phyloP scores from a whole-genome alignment of 805 yeast species.

The Ogataea methylovora region DNA sequence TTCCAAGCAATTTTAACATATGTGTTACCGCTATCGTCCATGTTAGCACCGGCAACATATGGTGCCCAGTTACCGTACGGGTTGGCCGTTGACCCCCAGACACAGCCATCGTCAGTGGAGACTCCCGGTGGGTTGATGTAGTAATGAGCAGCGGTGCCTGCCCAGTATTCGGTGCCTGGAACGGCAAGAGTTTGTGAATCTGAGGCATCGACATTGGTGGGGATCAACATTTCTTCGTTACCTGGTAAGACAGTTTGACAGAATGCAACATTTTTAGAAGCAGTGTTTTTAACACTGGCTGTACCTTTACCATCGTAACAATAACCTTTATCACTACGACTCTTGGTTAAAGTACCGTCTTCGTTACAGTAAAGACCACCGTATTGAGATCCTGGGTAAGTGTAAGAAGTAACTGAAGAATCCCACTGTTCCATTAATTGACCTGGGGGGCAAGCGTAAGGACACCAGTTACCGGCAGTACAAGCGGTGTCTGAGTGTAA shows the following conservation, averaged over 20 bases:
- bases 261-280: constrained; percentile 60
- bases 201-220: constrained; percentile 56
- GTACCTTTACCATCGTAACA: constrained; percentile 78
- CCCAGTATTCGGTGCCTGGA: constrained; percentile 81
- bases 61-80: constrained; percentile 91
- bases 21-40: constrained; percentile 62
- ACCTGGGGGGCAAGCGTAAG: constrained; percentile 89
- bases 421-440: constrained; percentile 88
- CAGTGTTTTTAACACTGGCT: constrained; percentile 46
- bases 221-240: constrained; percentile 89
- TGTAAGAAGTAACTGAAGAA: constrained; percentile 58
- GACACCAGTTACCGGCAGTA: constrained; percentile 74
- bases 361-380: constrained; percentile 79
- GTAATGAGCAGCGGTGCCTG: constrained; percentile 79
- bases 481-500: constrained; percentile 69
- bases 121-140: constrained; percentile 82
- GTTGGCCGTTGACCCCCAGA: constrained; percentile 68
- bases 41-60: constrained; percentile 87
- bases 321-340: constrained; percentile 47
- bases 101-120: constrained; percentile 66
- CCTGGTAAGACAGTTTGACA: constrained; percentile 95
- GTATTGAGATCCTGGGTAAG: constrained; percentile 69
- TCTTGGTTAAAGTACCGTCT: constrained; percentile 60
- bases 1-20: constrained; percentile 88
- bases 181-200: constrained; percentile 59